These are phyloP conservation scores for Rickenella mellea DNA, from an alignment of 768 basidiomycete genomes.

Conservation along the genomic window DNA sequence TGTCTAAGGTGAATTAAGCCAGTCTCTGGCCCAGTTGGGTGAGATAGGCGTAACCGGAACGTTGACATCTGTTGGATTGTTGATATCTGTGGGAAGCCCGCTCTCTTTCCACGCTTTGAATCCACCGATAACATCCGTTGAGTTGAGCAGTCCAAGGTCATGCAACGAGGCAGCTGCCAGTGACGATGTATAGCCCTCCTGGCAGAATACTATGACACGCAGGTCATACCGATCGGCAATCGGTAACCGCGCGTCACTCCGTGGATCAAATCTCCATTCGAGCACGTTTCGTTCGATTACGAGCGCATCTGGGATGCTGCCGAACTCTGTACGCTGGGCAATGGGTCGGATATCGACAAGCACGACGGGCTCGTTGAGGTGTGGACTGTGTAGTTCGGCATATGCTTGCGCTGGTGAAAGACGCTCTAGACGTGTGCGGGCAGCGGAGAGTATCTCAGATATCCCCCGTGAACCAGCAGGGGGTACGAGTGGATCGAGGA, in stretches of 20 bases:
- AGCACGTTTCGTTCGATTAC: conserved; percentile 68
- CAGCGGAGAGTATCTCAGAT: conserved; percentile 43
- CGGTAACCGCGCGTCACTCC: conserved; percentile 43
- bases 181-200: conserved; percentile 65
- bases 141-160: conserved; percentile 60
- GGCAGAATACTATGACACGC: conserved; percentile 63
- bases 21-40: too few relatives aligned
- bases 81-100: conserved; percentile 50
- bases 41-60: too few relatives aligned
- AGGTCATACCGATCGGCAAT: conserved; percentile 73
- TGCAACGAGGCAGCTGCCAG: conserved; percentile 63
- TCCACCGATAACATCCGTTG: conserved; percentile 73
- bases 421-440: conserved; percentile 56
- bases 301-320: conserved; percentile 58
- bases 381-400: conserved; percentile 38
- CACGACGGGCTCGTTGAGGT: conserved; percentile 51
- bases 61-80: too few relatives aligned
- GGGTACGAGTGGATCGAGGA: conserved; percentile 48
- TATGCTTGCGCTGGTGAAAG: conserved; percentile 52
- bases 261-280: conserved; percentile 76
- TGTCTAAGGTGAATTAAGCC: too few relatives aligned
- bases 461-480: conserved; percentile 60
- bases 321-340: conserved; percentile 45
- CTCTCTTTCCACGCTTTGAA: conserved; percentile 63
- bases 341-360: conserved; percentile 72